Conservation (phyloP, 2,329 filamentous ascomycete genomes). For the Raffaelea arxii region DNA sequence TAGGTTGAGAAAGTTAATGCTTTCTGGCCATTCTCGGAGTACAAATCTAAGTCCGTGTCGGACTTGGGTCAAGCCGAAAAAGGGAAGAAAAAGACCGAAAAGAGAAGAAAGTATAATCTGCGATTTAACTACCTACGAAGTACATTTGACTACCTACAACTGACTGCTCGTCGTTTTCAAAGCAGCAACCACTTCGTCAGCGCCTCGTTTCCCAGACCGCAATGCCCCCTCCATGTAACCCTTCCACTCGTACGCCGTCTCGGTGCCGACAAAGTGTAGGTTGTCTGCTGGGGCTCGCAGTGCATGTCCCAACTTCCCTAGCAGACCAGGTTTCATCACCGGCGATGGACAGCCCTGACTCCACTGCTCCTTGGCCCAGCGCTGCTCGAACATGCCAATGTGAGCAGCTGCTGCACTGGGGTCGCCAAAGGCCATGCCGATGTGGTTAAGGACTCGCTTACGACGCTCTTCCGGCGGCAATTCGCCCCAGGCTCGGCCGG, state of each 20-base stretch:
- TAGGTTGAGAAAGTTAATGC: no score
- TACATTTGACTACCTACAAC: no score
- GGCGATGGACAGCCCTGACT: constrained; percentile 1
- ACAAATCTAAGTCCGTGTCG: no score
- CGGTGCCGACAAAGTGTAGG: constrained; percentile 39
- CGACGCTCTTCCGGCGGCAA: not conserved
- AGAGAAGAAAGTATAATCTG: no score
- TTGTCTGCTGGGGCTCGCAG: constrained; percentile 25
- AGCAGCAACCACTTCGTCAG: constrained; percentile 26
- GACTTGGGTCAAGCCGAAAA: no score
- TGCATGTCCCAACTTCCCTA: constrained; percentile 6
- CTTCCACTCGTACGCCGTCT: constrained; percentile 41
- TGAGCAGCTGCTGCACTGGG: not conserved
- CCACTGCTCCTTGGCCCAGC: not conserved
- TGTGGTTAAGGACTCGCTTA: not conserved
- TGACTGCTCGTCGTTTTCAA: not conserved
- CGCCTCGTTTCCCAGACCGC: constrained; percentile 35
- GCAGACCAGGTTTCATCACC: constrained; percentile 1
- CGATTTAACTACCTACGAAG: no score
- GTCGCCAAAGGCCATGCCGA: not conserved
- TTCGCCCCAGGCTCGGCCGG: constrained; percentile 15
- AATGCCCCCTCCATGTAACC: constrained; percentile 51
- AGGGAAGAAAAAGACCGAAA: no score
- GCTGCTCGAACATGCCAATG: not conserved
- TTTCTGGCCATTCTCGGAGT: no score